Base-by-base conservation (phyloP, 345 rosid genomes). In the Capsella bursapastoris region DNA sequence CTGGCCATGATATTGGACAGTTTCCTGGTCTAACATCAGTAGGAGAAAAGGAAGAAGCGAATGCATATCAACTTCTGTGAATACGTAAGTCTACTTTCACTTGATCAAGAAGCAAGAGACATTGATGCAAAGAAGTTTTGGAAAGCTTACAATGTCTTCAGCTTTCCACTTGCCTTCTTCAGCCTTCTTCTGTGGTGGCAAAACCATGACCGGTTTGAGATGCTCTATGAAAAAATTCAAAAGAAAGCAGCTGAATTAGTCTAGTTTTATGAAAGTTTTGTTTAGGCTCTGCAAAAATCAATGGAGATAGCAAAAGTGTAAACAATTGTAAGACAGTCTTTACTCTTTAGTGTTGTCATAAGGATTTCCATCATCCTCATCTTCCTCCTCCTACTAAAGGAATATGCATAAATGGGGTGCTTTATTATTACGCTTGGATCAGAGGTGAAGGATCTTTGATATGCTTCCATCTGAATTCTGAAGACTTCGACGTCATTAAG, bases 1-100 rank as follows among this genome's bases (percentile, higher is more conserved):
- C 72, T 53, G 90, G 92, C 1, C 89, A 87, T 66, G 90, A 93
- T 67, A 89, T 94, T 32, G 97, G 98, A 22, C 98, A 85, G 68
- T 91, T 91, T 72, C 84, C 86, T 1, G 90, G 87, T 63, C 43
- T 84, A 71, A 80, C 81, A 40, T 55, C 82, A 4, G 45, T 12
- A 44, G 75, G 12, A 58, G 74, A 79, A 38, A 74, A 71, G 13
- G 68, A 67, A 35, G 61, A 76, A 57, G 49, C 73, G 7, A 69
- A 51, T 29, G 74, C 83, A 61, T 82, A 79, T 77, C 85, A 82
- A 66, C 76, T 83, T 11, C 50, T 75, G 68, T 79, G 77, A 74
- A 63, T 57, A 53, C 29, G 40, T 16, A n/a, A 41, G 32, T 44
- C 28, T n/a, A 16, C 38, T 29, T 27, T 37, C 18, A 56, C 75